Evolutionary conservation across 2,329 filamentous ascomycete species (phyloP), one percentile per base, ranked within the genome.

Genomic region (Celoporthe dispersa): DNA sequence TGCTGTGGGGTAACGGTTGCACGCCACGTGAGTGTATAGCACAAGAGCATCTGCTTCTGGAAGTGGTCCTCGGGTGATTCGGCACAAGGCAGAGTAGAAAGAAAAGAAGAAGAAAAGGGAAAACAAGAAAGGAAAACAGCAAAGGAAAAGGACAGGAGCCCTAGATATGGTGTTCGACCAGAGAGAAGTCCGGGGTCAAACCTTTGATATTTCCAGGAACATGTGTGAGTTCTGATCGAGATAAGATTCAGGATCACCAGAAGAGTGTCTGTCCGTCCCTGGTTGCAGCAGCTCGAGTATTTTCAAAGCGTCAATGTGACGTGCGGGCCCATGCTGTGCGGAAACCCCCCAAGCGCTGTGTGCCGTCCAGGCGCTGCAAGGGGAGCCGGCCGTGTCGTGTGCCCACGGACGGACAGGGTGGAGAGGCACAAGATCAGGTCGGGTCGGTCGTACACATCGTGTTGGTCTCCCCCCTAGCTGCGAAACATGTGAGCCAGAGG

Each of bases 241-340:
- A 8, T 31, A 16, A 31, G 25, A 57, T 31, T 7, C 11, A 14
- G 22, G 25, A 16, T 16, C 28, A 33, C 14, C 53, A 57, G 51
- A 28, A 28, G n/a, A 51, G 25, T 51, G 48, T 25, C 48, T 51
- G n/a, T 28, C n/a, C n/a, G n/a, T 55, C 9, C 28, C 51, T 55
- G n/a, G 51, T 55, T 55, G 51, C n/a, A 28, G 51, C 51, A 55
- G 51, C n/a, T 55, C 53, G 68, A 60, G 44, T 68, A 64, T 39
- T 61, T 51, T 53, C 53, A 61, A 61, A 65, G 68, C 68, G 65
- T 53, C 61, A 68, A 57, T 61, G 66, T 65, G 61, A 70, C 51
- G n/a, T 55, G 51, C 9, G 12, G 53, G 53, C 25, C 53, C 53
- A 57, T 57, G 53, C 25, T 33, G 53, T 19, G 37, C 11, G 4